Evolutionary conservation across 306 rosid genomes (phyloP), one percentile per base, ranked within the genome.

Genomic region (Glycine soja): DNA sequence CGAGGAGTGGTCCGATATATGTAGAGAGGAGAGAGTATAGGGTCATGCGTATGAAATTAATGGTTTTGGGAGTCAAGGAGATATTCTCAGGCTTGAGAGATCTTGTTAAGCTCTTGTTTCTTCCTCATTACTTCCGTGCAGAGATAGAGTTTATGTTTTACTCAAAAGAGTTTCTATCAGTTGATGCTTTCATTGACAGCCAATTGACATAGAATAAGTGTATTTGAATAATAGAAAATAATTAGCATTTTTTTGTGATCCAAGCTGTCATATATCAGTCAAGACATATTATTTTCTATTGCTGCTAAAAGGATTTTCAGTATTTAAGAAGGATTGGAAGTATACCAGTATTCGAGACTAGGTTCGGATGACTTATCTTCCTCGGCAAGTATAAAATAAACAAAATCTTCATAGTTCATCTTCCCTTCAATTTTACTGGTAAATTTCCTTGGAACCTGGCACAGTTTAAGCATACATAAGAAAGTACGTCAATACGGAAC

Each of bases 321-420:
- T 54, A 70, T 54, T 78, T 70, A 71, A 74, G 80, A 53, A 78
- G 81, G 78, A 18, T 36, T 81, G 38, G 76, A 70, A 73, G 87
- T 58, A 65, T 96, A 96, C 99, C 99, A 96, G 85, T 90, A 96
- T 89, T 96, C 98, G 74, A 93, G 96, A 88, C 99, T 90, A 83
- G 98, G 99, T 82, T 88, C 97, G 15, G 98, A 92, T 74, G 97
- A 88, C 86, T 96, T 96, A 85, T 96, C 98, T 88, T 96, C 99
- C 88, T 96, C 99, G 0, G 98, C 94, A 70, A 96, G 91, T 87
- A 96, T 93, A 82, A 96, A 96, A 89, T 96, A 91, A 68, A 93
- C 99, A 88, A 96, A 96, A 90, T 96, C 99, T 88, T 96, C 98
- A 75, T 96, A 96, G 52, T 96, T 93, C 99, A 96, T 96, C 89